These are phyloP conservation scores for Auricularia heimuer DNA, from an alignment of 768 basidiomycete genomes.

Conservation along the genomic window DNA sequence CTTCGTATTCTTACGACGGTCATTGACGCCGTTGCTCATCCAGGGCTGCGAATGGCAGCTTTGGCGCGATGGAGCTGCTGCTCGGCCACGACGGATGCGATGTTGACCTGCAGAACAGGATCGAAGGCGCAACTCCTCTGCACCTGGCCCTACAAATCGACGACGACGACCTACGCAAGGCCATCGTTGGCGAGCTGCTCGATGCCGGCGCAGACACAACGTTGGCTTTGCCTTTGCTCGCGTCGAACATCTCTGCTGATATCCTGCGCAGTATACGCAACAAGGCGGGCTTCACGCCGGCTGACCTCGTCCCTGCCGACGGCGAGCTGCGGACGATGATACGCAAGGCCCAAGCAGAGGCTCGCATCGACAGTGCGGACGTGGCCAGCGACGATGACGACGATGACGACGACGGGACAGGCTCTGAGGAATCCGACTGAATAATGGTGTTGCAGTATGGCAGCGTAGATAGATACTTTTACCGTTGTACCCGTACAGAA, in stretches of 20 bases:
- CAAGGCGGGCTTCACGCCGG: slow-evolving; percentile 48
- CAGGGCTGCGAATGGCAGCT: slow-evolving; percentile 48
- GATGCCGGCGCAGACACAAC: slow-evolving; percentile 71
- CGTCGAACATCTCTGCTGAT: not conserved
- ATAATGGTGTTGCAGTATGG: not conserved
- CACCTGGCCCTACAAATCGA: slow-evolving; percentile 55
- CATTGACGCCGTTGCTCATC: not conserved
- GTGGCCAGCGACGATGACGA: slow-evolving; percentile 45
- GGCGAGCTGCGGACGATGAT: slow-evolving; percentile 45
- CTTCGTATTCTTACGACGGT: not conserved
- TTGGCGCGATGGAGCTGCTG: slow-evolving; percentile 59
- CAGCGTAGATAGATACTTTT: too few relatives aligned
- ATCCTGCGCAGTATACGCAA: slow-evolving; percentile 49
- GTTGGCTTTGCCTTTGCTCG: slow-evolving; percentile 29
- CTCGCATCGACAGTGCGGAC: slow-evolving; percentile 46
- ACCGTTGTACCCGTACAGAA: too few relatives aligned
- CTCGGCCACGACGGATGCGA: slow-evolving; percentile 69
- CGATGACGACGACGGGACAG: not conserved
- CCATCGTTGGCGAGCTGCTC: slow-evolving; percentile 52
- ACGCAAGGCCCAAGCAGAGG: slow-evolving; percentile 42
- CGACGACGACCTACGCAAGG: slow-evolving; percentile 41
- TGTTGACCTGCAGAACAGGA: slow-evolving; percentile 64
- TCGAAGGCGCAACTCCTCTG: slow-evolving; percentile 66
- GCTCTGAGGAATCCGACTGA: not conserved
- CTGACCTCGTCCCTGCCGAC: slow-evolving; percentile 44